A percentile compares a stretch with the other conserved stretches of the same genome.
Conservation (phyloP, 257 asterid species). For the Capsicum baccatum region DNA sequence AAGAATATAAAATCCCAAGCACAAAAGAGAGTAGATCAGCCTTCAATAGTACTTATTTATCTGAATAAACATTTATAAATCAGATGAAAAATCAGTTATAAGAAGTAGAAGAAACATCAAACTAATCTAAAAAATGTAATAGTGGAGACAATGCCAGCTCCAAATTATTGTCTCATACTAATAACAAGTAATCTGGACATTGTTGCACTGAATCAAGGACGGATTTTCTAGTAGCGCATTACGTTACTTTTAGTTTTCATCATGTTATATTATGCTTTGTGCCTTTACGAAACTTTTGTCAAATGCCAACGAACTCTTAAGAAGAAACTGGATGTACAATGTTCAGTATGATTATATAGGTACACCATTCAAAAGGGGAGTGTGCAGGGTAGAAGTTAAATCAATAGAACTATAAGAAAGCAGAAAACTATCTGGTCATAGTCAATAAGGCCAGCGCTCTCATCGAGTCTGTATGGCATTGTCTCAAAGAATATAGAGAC, state of each 20-base stretch:
- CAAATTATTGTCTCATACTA: conserved; percentile 4
- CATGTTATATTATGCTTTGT: not conserved
- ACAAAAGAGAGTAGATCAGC: not conserved
- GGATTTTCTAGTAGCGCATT: conserved; percentile 1
- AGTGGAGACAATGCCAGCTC: conserved; percentile 23
- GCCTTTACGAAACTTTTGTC: not conserved
- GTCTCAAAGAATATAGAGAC: conserved; percentile 98
- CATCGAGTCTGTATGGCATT: conserved; percentile 95
- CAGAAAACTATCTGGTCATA: conserved; percentile 76
- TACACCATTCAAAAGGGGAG: conserved; percentile 1
- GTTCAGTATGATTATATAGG: conserved; percentile 6
- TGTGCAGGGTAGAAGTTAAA: not conserved
- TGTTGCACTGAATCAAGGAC: not conserved
- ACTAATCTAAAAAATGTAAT: not conserved
- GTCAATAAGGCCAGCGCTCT: conserved; percentile 89
- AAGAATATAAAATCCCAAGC: conserved; percentile 16
- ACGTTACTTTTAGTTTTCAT: not conserved
- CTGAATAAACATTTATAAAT: conserved; percentile 11
- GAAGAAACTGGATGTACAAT: not conserved
- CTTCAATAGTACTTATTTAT: not conserved
- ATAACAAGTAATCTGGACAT: conserved; percentile 6
- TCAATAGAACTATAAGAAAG: not conserved
- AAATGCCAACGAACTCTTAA: not conserved
- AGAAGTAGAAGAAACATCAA: conserved; percentile 18
- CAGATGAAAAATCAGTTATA: not conserved